These are phyloP conservation scores for Epicoccum nigrum DNA, from an alignment of 2,329 filamentous ascomycete genomes.

Conservation along the genomic window DNA sequence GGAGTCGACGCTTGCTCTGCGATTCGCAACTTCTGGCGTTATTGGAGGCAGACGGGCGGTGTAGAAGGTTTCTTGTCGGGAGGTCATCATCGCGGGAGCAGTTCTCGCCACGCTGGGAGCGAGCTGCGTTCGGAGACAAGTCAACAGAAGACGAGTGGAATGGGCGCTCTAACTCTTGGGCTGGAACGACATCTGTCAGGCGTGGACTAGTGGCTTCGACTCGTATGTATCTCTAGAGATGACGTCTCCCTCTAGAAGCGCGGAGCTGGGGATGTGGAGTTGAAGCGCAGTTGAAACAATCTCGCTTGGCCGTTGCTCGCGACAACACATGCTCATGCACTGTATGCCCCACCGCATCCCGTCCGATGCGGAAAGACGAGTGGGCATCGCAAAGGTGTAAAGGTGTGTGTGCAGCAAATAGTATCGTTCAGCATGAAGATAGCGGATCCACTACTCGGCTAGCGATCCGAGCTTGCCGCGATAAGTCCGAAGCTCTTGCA, in stretches of 20 bases:
- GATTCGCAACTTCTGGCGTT: not conserved
- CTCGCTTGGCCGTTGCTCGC: not conserved
- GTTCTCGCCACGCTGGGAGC: too few species aligned
- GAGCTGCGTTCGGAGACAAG: too few species aligned
- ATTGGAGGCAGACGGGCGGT: slow-evolving; percentile 1
- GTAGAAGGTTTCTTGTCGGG: slow-evolving; percentile 12
- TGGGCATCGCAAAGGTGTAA: slow-evolving; percentile 9
- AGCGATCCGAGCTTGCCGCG: slow-evolving; percentile 13
- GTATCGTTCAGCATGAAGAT: slow-evolving; percentile 6
- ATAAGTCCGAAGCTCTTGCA: slow-evolving; percentile 5
- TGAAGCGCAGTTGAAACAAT: not conserved
- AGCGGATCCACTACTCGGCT: slow-evolving; percentile 13
- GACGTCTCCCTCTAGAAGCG: not conserved
- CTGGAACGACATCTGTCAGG: not conserved
- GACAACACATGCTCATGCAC: not conserved
- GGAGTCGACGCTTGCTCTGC: slow-evolving; percentile 15
- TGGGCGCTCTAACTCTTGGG: not conserved
- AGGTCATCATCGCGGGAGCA: too few species aligned
- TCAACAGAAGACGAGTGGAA: not conserved
- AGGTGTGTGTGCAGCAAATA: slow-evolving; percentile 9
- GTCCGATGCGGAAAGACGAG: slow-evolving; percentile 7
- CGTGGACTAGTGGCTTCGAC: too few species aligned
- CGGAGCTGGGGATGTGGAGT: not conserved
- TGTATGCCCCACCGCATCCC: slow-evolving; percentile 3
- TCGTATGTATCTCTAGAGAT: too few species aligned